Conservation (phyloP, 148 eudicot genomes). For the Fagopyrum tataricum region DNA sequence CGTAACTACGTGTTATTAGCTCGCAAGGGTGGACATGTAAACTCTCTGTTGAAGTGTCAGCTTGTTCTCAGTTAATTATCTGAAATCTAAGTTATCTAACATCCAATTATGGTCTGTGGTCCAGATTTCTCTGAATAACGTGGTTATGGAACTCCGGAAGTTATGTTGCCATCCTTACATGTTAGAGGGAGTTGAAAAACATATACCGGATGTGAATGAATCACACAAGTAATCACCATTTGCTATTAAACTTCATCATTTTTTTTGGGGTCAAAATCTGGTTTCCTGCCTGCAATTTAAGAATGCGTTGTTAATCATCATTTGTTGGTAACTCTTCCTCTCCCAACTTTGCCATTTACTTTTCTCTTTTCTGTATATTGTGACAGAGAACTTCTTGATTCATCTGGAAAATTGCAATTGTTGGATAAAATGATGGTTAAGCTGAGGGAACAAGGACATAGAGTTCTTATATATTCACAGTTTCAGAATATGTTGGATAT, state of each 20-base stretch:
- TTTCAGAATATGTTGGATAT: slow-evolving; percentile 95
- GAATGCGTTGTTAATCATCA: neutral
- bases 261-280: neutral
- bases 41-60: slow-evolving; percentile 11
- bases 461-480: slow-evolving; percentile 93
- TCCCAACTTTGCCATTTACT: neutral
- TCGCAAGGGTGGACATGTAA: slow-evolving; percentile 90
- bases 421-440: slow-evolving; percentile 95
- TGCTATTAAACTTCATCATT: neutral
- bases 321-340: neutral
- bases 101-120: slow-evolving; percentile 12
- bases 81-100: slow-evolving; percentile 6
- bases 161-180: slow-evolving; percentile 94
- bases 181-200: slow-evolving; percentile 95
- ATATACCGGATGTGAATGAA: slow-evolving; percentile 55
- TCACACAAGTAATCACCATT: slow-evolving; percentile 53
- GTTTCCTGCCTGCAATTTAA: neutral
- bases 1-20: slow-evolving; percentile 87
- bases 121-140: slow-evolving; percentile 86
- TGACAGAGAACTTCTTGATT: slow-evolving; percentile 71
- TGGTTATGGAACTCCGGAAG: slow-evolving; percentile 97
- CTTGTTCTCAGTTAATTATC: slow-evolving; percentile 1
- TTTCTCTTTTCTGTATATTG: slow-evolving; percentile 17
- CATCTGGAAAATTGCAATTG: slow-evolving; percentile 83
- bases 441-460: slow-evolving; percentile 92